phyloP scores from a whole-genome alignment of 192 early-diverging fungal genomes.

The Oehlia diaphana region DNA sequence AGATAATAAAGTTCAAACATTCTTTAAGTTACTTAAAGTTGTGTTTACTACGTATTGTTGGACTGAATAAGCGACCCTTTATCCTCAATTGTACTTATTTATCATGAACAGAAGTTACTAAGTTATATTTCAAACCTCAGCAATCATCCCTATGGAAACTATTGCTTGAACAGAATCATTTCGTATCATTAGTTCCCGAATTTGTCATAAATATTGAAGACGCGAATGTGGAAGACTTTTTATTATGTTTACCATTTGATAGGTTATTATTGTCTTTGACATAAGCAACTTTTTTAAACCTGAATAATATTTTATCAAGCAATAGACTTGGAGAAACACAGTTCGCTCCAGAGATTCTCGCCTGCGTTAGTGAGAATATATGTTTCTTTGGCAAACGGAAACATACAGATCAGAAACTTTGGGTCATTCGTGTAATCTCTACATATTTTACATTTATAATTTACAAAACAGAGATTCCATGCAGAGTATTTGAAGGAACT shows the following conservation, averaged over 20 bases:
- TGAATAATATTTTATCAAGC: background rate
- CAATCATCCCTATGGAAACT: background rate
- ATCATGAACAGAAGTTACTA: background rate
- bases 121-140: background rate
- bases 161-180: background rate
- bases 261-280: background rate
- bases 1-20: background rate
- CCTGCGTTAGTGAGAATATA: background rate
- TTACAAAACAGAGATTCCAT: constrained; percentile 8
- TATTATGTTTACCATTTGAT: too few relatives aligned
- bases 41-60: background rate
- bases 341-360: background rate
- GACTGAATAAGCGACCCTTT: background rate
- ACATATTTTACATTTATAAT: constrained; percentile 1
- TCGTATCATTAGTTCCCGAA: background rate
- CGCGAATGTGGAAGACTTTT: too few relatives aligned
- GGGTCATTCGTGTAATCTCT: background rate
- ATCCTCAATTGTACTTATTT: too few relatives aligned
- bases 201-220: background rate
- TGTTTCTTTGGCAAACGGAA: background rate
- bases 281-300: background rate
- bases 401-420: constrained; percentile 1
- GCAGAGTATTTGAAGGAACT: background rate
- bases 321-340: background rate
- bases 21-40: background rate